Conservation (phyloP, 345 rosid genomes). For the Bruguiera parviflora region DNA sequence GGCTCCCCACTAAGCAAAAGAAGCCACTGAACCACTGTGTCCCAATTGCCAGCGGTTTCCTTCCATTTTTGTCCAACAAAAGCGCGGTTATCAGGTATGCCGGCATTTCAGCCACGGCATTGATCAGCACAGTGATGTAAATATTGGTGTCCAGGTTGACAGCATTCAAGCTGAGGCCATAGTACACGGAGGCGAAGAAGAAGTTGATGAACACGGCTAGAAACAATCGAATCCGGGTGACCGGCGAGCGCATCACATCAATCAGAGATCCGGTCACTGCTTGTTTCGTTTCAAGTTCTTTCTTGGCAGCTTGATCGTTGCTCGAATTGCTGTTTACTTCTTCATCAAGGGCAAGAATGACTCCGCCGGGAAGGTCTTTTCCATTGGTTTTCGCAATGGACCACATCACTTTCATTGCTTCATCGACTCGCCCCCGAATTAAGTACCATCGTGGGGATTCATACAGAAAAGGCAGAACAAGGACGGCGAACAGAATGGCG, state of each 20-base stretch:
- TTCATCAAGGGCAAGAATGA: conserved; percentile 61
- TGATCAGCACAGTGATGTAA: conserved; percentile 66
- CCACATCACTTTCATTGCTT: conserved; percentile 74
- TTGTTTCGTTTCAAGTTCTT: conserved; percentile 24
- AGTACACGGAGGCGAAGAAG: conserved; percentile 70
- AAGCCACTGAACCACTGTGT: conserved; percentile 77
- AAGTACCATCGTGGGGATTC: conserved; percentile 97
- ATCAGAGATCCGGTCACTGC: conserved; percentile 52
- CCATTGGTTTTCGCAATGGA: conserved; percentile 58
- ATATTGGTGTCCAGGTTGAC: conserved; percentile 86
- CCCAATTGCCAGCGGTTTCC: conserved; percentile 75
- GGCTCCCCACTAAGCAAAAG: conserved; percentile 57
- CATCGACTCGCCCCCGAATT: conserved; percentile 59
- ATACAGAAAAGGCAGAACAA: conserved; percentile 61
- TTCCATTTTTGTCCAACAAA: conserved; percentile 60
- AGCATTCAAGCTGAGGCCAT: conserved; percentile 86
- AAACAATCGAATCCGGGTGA: conserved; percentile 56
- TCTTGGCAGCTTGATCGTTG: conserved; percentile 8
- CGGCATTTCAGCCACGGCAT: conserved; percentile 82
- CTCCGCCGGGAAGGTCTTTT: conserved; percentile 54
- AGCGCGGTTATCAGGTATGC: conserved; percentile 72
- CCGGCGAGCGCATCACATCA: conserved; percentile 61
- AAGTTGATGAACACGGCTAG: conserved; percentile 60
- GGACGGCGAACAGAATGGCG: conserved; percentile 59
- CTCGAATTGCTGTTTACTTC: conserved; percentile 31